Base-by-base conservation (phyloP, 352 stramenopile species). In the Phytophthora pisi region DNA sequence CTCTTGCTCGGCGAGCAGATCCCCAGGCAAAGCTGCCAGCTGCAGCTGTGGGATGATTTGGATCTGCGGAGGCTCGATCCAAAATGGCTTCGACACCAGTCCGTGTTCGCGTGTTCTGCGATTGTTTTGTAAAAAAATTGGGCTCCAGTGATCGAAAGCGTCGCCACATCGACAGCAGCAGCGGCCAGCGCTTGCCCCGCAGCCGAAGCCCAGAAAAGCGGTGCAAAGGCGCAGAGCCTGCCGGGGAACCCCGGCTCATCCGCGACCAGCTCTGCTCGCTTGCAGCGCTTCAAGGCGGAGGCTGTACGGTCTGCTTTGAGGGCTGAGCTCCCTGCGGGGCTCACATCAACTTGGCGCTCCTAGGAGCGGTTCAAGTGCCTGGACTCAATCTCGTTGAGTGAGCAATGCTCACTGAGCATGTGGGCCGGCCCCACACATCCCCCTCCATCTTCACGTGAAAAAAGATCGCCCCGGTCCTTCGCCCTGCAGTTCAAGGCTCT, bases 1-100 rank as follows among this genome's bases (percentile, higher is more conserved):
- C 57, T 68, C 63, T 72, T 63, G 59, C 53, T 72, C 56, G 31
- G 26, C 13, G 18, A 13, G 50, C 64, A 67, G 49, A 72, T 72
- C 65, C 40, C 24, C 18, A 23, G 40, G 43, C 34, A 51, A 53
- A 52, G 46, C 45, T 57, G 38, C 61, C 53, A 57, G 49, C 59
- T 77, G 59, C 64, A 62, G 65, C 46, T 69, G 68, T 45, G 46
- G 54, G 73, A 60, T 61, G 68, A 72, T 69, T 72, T 69, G 59
- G 53, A 58, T 67, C 42, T 20, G 20, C 20, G 42, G 43, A 61
- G 51, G 11, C 30, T 51, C 50, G 56, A 54, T 24, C 38, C 18
- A 16, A 62, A 64, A 40, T 68, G 65, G 65, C 60, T 73, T 57
- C 47, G 26, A 42, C 20, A 64, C 20, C 20, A 26, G 61, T 50